Conservation (phyloP, 225 moss, liverwort and hornwort species). For the Marchantia polymorpha region DNA sequence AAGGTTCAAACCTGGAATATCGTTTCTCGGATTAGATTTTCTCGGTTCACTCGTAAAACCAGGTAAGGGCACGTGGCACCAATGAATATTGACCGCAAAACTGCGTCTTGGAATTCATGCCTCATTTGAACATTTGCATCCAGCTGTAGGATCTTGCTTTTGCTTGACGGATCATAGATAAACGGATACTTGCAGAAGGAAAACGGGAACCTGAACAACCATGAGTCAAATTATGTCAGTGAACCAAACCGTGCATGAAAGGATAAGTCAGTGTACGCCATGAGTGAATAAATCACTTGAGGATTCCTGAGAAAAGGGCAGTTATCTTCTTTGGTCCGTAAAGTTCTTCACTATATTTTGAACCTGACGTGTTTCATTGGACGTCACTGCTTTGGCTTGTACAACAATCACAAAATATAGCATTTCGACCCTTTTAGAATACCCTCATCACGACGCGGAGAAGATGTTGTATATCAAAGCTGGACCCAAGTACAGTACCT, state of each 20-base stretch:
- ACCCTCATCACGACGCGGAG: background rate
- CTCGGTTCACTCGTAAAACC: constrained; percentile 45
- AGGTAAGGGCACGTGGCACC: constrained; percentile 49
- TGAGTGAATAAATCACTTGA: background rate
- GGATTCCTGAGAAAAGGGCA: background rate
- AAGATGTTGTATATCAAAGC: background rate
- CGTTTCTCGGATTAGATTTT: constrained; percentile 45
- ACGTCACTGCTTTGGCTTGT: background rate
- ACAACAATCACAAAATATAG: background rate
- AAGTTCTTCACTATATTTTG: background rate
- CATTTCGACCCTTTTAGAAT: no score
- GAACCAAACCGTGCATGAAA: background rate
- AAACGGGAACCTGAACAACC: constrained; percentile 32
- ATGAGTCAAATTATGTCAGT: background rate
- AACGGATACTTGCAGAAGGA: constrained; percentile 50
- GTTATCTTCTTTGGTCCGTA: background rate
- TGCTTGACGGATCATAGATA: constrained; percentile 50
- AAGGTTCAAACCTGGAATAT: constrained; percentile 34
- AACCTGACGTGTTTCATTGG: background rate
- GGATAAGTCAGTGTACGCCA: background rate
- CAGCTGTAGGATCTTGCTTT: constrained; percentile 50
- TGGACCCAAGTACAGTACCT: constrained; percentile 16
- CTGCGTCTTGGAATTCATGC: constrained; percentile 52
- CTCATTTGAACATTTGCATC: constrained; percentile 53
- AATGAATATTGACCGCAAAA: constrained; percentile 47